Conservation (phyloP, 129 eudicot genomes). For the Pittosporum tobira region DNA sequence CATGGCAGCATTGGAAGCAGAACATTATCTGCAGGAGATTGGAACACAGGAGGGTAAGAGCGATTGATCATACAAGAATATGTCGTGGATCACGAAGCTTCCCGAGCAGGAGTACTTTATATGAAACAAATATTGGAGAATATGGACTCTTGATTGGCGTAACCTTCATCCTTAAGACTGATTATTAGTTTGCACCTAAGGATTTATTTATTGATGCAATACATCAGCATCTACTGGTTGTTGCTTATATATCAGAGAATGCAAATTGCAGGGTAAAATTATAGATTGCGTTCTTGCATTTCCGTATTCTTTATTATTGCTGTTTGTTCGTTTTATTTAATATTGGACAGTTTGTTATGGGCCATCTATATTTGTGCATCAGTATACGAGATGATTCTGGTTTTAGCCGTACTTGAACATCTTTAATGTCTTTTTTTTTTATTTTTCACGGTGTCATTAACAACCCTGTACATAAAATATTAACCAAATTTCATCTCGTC, state of each 20-base stretch:
- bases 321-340: too few species aligned
- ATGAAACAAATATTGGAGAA: background rate
- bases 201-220: background rate
- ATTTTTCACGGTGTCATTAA: too few species aligned
- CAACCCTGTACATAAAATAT: too few species aligned
- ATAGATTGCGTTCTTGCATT: background rate
- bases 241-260: background rate
- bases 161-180: too few species aligned
- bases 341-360: too few species aligned
- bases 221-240: background rate
- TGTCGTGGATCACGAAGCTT: constrained; percentile 3
- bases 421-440: too few species aligned
- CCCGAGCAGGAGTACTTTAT: background rate
- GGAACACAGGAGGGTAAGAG: constrained; percentile 84
- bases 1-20: constrained; percentile 98
- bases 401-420: too few species aligned
- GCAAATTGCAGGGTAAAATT: background rate
- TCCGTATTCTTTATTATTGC: background rate
- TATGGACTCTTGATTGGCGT: background rate
- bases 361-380: too few species aligned
- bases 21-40: constrained; percentile 87
- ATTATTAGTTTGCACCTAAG: background rate
- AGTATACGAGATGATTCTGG: too few species aligned
- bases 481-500: too few species aligned
- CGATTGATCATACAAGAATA: constrained; percentile 37